phyloP scores from a whole-genome alignment of 2,329 filamentous ascomycete genomes.

The Lasiodiplodia theobromae region DNA sequence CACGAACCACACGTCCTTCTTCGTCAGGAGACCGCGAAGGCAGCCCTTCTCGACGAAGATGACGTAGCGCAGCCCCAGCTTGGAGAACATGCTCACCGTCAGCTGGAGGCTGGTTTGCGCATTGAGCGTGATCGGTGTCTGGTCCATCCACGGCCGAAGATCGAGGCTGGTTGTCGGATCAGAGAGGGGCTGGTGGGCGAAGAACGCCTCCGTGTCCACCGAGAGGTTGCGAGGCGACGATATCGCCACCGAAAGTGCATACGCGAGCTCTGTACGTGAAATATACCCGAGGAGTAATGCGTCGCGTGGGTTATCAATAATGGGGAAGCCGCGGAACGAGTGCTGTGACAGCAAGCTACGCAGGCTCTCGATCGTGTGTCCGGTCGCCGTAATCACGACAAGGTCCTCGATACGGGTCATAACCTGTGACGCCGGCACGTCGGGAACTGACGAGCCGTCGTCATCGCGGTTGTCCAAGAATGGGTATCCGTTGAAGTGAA shows the following conservation, averaged over 20 bases:
- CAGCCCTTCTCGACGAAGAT: conserved; percentile 83
- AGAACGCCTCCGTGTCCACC: conserved; percentile 79
- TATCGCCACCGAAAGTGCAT: conserved; percentile 74
- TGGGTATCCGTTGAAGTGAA: conserved; percentile 93
- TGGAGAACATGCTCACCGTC: conserved; percentile 93
- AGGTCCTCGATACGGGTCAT: conserved; percentile 95
- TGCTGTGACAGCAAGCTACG: conserved; percentile 74
- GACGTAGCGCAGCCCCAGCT: conserved; percentile 88
- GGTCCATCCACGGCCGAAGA: conserved; percentile 97
- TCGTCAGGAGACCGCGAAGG: conserved; percentile 86
- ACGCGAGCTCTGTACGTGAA: conserved; percentile 85
- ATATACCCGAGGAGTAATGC: conserved; percentile 91
- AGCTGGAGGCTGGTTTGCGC: conserved; percentile 78
- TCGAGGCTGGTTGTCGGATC: conserved; percentile 82
- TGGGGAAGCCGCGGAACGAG: conserved; percentile 88
- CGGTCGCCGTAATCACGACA: conserved; percentile 83
- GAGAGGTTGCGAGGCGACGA: conserved; percentile 66
- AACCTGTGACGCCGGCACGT: conserved; percentile 83
- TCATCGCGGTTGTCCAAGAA: conserved; percentile 79
- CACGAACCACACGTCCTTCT: conserved; percentile 97
- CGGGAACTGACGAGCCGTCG: conserved; percentile 70
- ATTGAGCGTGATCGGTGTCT: conserved; percentile 91
- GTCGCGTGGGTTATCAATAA: conserved; percentile 79
- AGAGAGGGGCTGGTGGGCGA: conserved; percentile 77
- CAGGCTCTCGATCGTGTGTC: conserved; percentile 83